Conservation (phyloP, 208 protist genomes). For the Angomonas deanei region DNA sequence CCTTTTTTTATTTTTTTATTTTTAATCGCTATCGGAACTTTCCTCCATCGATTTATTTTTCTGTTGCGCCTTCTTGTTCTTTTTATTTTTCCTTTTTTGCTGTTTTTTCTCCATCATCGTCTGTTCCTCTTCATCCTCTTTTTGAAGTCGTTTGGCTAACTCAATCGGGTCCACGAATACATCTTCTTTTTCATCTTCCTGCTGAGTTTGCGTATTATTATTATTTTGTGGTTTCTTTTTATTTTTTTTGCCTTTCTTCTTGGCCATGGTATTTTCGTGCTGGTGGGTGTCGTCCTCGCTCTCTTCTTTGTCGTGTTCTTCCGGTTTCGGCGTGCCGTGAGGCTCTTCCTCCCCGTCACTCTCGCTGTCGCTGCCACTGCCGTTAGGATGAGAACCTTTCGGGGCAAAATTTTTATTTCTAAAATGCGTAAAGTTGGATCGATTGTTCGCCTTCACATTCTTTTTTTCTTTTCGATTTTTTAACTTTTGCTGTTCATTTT, state of each 20-base stretch:
- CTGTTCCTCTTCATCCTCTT: not conserved
- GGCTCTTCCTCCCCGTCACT: not conserved
- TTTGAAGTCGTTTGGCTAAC: not conserved
- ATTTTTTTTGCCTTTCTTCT: not conserved
- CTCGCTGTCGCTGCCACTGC: not conserved
- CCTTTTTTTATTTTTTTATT: conserved; percentile 15
- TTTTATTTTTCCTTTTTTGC: conserved; percentile 3
- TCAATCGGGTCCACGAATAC: not conserved
- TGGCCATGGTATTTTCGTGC: not conserved
- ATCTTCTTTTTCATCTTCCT: not conserved
- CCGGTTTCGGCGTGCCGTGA: too few species aligned
- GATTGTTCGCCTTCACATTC: conserved; percentile 88
- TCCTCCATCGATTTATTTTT: not conserved
- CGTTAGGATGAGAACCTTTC: not conserved
- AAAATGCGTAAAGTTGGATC: conserved; percentile 83
- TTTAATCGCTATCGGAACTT: not conserved
- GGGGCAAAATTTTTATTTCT: conserved; percentile 84
- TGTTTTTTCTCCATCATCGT: not conserved
- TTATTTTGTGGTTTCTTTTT: not conserved
- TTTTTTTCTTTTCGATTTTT: conserved; percentile 57
- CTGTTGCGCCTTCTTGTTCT: not conserved
- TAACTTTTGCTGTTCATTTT: conserved; percentile 16
- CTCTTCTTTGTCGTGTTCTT: not conserved
- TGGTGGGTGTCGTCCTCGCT: not conserved
- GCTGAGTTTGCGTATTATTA: not conserved